These are phyloP conservation scores for Scedosporium aurantiacum DNA, from an alignment of 2,329 filamentous ascomycete genomes.

Conservation along the genomic window DNA sequence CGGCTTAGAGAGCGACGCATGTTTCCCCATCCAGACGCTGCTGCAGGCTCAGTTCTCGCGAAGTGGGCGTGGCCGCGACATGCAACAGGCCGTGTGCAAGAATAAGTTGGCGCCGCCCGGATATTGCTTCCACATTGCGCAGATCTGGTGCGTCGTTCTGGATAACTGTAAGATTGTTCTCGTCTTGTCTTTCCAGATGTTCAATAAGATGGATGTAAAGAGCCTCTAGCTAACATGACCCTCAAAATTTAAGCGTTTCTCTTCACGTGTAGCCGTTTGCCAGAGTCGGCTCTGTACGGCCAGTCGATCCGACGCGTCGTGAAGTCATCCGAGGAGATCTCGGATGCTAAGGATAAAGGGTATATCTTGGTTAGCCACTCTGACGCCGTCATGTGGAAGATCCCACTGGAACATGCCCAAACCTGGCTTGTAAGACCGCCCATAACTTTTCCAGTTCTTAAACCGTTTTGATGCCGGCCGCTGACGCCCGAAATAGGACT, in stretches of 20 bases:
- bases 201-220: too few species aligned
- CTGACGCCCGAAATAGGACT: conserved; percentile 10
- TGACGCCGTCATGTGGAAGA: conserved; percentile 13
- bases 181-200: neutral
- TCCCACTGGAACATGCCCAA: conserved; percentile 13
- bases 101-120: neutral
- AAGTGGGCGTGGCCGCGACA: conserved; percentile 26
- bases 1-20: neutral
- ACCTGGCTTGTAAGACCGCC: conserved; percentile 16
- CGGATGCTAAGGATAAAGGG: neutral
- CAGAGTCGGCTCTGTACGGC: neutral
- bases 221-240: too few species aligned
- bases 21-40: neutral
- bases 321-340: neutral
- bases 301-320: neutral
- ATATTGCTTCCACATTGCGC: conserved; percentile 7
- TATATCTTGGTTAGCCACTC: conserved; percentile 12
- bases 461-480: neutral
- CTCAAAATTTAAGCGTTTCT: conserved; percentile 10
- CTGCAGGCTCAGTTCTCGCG: conserved; percentile 25
- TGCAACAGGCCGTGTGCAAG: conserved; percentile 34
- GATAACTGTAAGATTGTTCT: conserved; percentile 13
- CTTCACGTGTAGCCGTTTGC: conserved; percentile 12
- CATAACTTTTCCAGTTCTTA: neutral
- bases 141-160: conserved; percentile 15